Evolutionary conservation across 106 monocot genomes (phyloP).

Genomic region (Agapanthus africanus): DNA sequence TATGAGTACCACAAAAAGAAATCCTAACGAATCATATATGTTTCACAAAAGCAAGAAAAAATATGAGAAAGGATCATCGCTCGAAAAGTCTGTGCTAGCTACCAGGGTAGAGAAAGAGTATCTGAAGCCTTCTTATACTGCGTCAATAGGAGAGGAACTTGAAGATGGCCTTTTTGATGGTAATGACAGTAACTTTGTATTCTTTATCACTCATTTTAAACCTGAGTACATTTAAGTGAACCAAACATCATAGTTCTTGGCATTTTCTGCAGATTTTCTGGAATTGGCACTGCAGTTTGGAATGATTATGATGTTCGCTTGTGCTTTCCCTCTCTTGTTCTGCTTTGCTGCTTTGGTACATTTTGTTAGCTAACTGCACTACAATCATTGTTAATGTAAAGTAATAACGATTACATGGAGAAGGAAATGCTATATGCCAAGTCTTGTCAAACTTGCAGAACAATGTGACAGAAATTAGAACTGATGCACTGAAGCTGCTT

Average conservation of each 20-base stretch:
- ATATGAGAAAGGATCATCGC: slow-evolving; percentile 45
- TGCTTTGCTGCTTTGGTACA: slow-evolving; percentile 79
- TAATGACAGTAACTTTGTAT: slow-evolving; percentile 18
- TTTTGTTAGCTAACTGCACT: not conserved
- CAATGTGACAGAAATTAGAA: slow-evolving; percentile 86
- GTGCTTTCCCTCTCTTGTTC: slow-evolving; percentile 86
- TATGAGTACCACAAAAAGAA: not conserved
- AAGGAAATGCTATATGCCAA: not conserved
- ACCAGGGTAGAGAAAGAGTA: slow-evolving; percentile 91
- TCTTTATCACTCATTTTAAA: not conserved
- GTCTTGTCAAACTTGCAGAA: slow-evolving; percentile 39
- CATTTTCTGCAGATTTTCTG: slow-evolving; percentile 54
- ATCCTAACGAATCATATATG: not conserved
- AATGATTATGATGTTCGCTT: slow-evolving; percentile 96
- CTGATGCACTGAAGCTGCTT: slow-evolving; percentile 81
- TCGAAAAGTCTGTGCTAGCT: slow-evolving; percentile 33
- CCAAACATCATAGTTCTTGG: not conserved
- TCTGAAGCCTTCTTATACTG: slow-evolving; percentile 77
- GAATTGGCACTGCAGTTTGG: slow-evolving; percentile 94
- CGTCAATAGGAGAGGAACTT: slow-evolving; percentile 70
- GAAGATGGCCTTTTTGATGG: slow-evolving; percentile 96
- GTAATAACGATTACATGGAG: not conserved
- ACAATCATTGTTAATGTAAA: not conserved
- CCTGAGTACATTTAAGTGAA: not conserved
- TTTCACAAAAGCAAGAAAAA: slow-evolving; percentile 66